These are phyloP conservation scores for Bisporella sp. DNA, from an alignment of 2,329 filamentous ascomycete species.

Conservation along the genomic window DNA sequence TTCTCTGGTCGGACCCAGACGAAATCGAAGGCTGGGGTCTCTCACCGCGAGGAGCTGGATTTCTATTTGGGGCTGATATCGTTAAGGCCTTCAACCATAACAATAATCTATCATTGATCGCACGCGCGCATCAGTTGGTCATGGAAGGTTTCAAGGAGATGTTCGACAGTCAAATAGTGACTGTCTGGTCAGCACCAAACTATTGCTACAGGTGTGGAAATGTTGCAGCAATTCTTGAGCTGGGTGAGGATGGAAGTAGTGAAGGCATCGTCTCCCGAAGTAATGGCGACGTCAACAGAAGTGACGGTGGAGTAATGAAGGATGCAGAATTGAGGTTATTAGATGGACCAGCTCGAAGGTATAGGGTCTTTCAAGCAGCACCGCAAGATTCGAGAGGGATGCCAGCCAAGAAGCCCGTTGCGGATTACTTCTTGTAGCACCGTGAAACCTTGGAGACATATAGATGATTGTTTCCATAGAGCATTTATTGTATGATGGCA, in stretches of 20 bases:
- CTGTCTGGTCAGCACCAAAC: slow-evolving; percentile 97
- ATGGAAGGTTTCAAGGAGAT: slow-evolving; percentile 99
- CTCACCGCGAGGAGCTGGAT: slow-evolving; percentile 71
- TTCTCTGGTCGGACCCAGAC: slow-evolving; percentile 96
- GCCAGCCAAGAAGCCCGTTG: slow-evolving; percentile 97
- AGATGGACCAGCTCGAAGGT: slow-evolving; percentile 76
- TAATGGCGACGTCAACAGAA: slow-evolving; percentile 43
- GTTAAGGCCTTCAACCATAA: slow-evolving; percentile 93
- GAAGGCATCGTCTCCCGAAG: slow-evolving; percentile 38
- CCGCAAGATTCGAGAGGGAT: slow-evolving; percentile 94
- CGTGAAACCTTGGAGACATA: too few relatives aligned
- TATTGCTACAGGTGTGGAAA: slow-evolving; percentile 93
- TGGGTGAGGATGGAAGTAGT: slow-evolving; percentile 79
- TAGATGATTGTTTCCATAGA: too few relatives aligned
- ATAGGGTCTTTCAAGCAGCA: slow-evolving; percentile 92
- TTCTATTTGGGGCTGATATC: slow-evolving; percentile 91
- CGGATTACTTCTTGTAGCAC: slow-evolving; percentile 34
- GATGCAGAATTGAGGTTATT: slow-evolving; percentile 45
- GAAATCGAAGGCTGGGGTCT: slow-evolving; percentile 97
- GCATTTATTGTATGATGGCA: too few relatives aligned
- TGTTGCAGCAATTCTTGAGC: slow-evolving; percentile 87
- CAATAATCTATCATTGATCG: slow-evolving; percentile 88
- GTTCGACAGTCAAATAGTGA: slow-evolving; percentile 94
- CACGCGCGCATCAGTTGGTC: slow-evolving; percentile 90
- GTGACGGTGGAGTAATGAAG: slow-evolving; percentile 44